Conservation (phyloP, 257 asterid genomes). For the Craterostigma plantagineum region DNA sequence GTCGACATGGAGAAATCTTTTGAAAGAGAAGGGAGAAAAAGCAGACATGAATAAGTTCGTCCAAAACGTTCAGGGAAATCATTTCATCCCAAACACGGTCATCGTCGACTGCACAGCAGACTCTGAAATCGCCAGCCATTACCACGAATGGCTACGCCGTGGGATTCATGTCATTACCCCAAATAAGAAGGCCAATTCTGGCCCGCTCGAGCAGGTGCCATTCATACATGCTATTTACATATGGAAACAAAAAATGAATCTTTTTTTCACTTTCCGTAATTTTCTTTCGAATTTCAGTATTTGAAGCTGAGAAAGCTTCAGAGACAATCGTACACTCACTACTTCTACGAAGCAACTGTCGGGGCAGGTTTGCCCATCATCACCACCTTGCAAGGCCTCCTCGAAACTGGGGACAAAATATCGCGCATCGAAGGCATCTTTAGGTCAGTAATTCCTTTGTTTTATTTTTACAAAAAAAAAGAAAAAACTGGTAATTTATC, state of each 20-base stretch:
- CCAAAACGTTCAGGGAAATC: constrained; percentile 79
- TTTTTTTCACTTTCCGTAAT: too few relatives aligned
- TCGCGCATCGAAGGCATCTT: constrained; percentile 84
- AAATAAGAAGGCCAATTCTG: constrained; percentile 96
- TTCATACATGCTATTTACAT: too few relatives aligned
- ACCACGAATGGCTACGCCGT: constrained; percentile 77
- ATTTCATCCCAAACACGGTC: constrained; percentile 80
- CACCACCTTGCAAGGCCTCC: constrained; percentile 85
- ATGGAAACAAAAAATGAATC: too few relatives aligned
- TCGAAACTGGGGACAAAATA: constrained; percentile 94
- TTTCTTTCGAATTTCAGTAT: too few relatives aligned
- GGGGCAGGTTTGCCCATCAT: constrained; percentile 99
- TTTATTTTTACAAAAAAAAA: too few relatives aligned
- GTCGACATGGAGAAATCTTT: constrained; percentile 70
- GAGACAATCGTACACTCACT: constrained; percentile 84
- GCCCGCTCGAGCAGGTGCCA: constrained; percentile 91
- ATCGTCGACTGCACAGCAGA: constrained; percentile 96
- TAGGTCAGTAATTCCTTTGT: constrained; percentile 35
- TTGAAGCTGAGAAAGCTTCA: constrained; percentile 88
- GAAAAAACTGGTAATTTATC: too few relatives aligned
- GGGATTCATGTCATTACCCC: constrained; percentile 96
- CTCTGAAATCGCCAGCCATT: constrained; percentile 55
- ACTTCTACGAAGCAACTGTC: constrained; percentile 96
- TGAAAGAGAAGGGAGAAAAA: constrained; percentile 42
- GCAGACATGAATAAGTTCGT: constrained; percentile 80